Evolutionary conservation across 2,329 filamentous ascomycete genomes (phyloP).

Genomic region (Cytospora leucostoma): DNA sequence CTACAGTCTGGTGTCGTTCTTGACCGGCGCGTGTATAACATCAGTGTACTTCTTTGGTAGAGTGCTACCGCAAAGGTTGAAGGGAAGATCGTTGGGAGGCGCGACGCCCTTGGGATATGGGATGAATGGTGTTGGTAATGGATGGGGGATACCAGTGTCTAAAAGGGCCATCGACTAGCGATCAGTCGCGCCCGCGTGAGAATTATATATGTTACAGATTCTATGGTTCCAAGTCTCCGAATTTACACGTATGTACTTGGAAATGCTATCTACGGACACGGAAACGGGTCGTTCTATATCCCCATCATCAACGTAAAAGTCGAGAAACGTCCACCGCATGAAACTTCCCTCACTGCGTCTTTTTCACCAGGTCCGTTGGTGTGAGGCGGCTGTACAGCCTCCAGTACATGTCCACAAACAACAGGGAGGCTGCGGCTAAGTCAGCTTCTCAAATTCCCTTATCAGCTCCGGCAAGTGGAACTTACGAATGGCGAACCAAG

Average conservation of each 20-base stretch:
- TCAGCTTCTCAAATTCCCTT: neutral
- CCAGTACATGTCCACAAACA: conserved; percentile 57
- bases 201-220: conserved; percentile 11
- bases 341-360: conserved; percentile 39
- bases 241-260: conserved; percentile 23
- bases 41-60: conserved; percentile 63
- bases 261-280: conserved; percentile 6
- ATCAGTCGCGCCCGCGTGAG: conserved; percentile 12
- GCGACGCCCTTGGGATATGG: conserved; percentile 61
- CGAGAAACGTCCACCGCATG: neutral
- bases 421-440: conserved; percentile 44
- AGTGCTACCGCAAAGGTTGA: conserved; percentile 56
- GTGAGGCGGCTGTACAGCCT: conserved; percentile 50
- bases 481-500: conserved; percentile 57
- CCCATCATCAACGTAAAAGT: neutral
- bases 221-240: conserved; percentile 4
- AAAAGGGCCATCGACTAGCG: conserved; percentile 49
- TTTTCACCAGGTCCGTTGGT: conserved; percentile 40
- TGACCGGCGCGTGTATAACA: conserved; percentile 55
- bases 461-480: conserved; percentile 25
- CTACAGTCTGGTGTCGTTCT: conserved; percentile 61
- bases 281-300: conserved; percentile 21
- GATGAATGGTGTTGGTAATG: conserved; percentile 55
- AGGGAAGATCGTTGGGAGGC: conserved; percentile 53
- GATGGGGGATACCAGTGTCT: conserved; percentile 55